Evolutionary conservation across 163 green algal genomes (phyloP), one percentile per base, ranked within the genome.

Genomic region (Volvox carteri): DNA sequence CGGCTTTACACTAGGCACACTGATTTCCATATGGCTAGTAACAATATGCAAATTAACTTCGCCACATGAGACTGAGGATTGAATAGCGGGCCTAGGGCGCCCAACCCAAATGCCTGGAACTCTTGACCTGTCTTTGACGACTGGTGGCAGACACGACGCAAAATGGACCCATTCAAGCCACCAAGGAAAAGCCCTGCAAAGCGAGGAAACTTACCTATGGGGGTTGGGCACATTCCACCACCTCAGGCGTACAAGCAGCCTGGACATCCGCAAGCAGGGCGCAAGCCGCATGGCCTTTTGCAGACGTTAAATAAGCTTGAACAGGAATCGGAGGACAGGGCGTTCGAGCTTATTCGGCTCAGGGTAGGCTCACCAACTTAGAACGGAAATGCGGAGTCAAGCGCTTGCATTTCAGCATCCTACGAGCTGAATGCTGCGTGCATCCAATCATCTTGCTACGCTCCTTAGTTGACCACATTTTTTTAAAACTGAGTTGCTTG

Each of bases 271-370:
- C 42, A 84, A 9, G 68, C 67, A 18, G 77, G 77, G 1, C 65
- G 78, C 19, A 91, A 88, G 11, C 76, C 84, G 37, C 86, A 91
- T 14, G 87, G 87, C 14, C 87, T 91, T 19, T 58, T 93, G 3
- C 90, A 93, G 30, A 93, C 90, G 7, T 48, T 93, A 5, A 89
- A 83, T 41, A 93, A 93, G 80, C 78, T 93, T 19, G 90, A 93
- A 28, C 85, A 90, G 33, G 84, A 93, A 42, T 86, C 73, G 6
- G 90, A 93, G 81, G 89, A 90, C 68, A 23, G 90, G 25, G 90
- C 90, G 5, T 93, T 89, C 33, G 85, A 93, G 86, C 79, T 93
- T 42, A 93, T 93, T 35, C 89, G 86, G n/a, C 48, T 93, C 6
- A 46, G 90, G 78, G 90, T 93, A 54, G 1, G 88, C n/a, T 58